Evolutionary conservation across 306 rosid species (phyloP).

Genomic region (Rosa rugosa): DNA sequence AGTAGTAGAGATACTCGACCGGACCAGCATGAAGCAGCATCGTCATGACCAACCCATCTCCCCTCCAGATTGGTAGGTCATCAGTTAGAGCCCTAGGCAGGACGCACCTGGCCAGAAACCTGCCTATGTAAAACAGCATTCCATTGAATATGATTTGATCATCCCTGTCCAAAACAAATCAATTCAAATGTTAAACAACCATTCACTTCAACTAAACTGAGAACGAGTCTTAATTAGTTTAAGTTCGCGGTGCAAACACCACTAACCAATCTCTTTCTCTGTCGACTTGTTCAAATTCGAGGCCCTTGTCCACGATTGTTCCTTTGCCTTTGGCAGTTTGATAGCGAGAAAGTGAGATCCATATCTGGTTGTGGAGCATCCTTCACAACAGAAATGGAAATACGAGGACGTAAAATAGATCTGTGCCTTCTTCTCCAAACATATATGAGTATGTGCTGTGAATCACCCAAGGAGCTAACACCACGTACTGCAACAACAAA

Average conservation of each 20-base stretch:
- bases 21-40: constrained; percentile 39
- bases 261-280: constrained; percentile 34
- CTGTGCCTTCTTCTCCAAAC: constrained; percentile 29
- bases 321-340: constrained; percentile 47
- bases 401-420: constrained; percentile 38
- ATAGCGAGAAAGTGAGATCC: constrained; percentile 64
- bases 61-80: constrained; percentile 34
- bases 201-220: not conserved
- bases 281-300: constrained; percentile 42
- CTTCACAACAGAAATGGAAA: constrained; percentile 52
- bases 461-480: constrained; percentile 58
- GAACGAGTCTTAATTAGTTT: not conserved
- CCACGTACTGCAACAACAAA: constrained; percentile 46
- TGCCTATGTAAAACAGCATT: not conserved
- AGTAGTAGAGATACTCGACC: constrained; percentile 47
- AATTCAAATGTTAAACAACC: not conserved
- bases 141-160: constrained; percentile 41
- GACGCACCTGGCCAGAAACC: not conserved
- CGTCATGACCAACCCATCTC: constrained; percentile 29
- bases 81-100: not conserved
- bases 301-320: constrained; percentile 45
- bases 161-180: constrained; percentile 31
- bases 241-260: not conserved
- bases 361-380: constrained; percentile 55
- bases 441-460: constrained; percentile 43